Conservation (phyloP, 768 basidiomycete species). For the Boletus sp. region DNA sequence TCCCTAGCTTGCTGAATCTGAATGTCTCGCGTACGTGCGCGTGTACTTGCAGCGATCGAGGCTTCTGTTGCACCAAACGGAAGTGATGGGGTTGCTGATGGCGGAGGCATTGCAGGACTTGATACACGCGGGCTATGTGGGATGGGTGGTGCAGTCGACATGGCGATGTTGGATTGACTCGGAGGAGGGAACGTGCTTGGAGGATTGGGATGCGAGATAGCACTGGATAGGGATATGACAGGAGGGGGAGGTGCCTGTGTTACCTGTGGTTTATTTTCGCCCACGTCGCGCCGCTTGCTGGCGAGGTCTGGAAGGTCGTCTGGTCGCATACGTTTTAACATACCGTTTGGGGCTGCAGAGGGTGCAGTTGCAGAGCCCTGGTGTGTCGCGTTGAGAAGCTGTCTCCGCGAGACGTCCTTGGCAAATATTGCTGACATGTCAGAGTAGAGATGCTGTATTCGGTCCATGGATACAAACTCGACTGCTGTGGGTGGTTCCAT, state of each 20-base stretch:
- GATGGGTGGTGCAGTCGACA: conserved; percentile 13
- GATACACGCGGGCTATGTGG: conserved; percentile 33
- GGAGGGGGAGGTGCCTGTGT: conserved; percentile 39
- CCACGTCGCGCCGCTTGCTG: conserved; percentile 68
- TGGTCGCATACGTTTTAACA: conserved; percentile 61
- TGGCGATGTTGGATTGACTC: conserved; percentile 11
- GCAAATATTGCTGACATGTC: conserved; percentile 61
- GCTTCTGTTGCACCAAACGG: conserved; percentile 33
- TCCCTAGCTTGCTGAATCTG: conserved; percentile 36
- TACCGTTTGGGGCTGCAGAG: conserved; percentile 21
- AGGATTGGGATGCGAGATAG: conserved; percentile 22
- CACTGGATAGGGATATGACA: conserved; percentile 13
- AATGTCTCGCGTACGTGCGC: conserved; percentile 33
- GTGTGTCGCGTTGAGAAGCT: conserved; percentile 30
- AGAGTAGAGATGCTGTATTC: conserved; percentile 61
- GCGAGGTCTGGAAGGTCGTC: conserved; percentile 46
- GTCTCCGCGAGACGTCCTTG: conserved; percentile 53
- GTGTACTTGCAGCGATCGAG: conserved; percentile 31
- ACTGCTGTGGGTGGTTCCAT: conserved; percentile 54
- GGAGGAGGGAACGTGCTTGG: conserved; percentile 19
- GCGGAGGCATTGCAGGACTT: conserved; percentile 32
- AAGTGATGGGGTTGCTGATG: conserved; percentile 28
- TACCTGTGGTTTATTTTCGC: conserved; percentile 51
- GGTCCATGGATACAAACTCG: conserved; percentile 52
- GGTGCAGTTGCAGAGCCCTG: conserved; percentile 20